A percentile compares a stretch with the other conserved stretches of the same genome.
These are phyloP conservation scores for Achlya hypogyna DNA, from an alignment of 352 stramenopile species.

Conservation along the genomic window DNA sequence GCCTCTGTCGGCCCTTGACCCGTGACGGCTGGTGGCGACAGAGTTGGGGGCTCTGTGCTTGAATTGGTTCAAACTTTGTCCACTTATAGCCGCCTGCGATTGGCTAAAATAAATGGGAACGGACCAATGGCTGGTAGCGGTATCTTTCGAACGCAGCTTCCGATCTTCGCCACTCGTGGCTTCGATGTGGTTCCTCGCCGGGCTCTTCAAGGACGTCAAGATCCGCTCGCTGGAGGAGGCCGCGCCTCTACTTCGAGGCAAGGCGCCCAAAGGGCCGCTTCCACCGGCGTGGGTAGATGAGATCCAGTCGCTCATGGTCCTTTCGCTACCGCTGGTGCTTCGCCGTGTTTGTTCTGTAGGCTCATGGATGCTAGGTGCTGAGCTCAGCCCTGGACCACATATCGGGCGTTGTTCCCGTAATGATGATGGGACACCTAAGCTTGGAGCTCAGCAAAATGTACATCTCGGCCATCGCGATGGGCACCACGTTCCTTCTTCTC, in stretches of 20 bases:
- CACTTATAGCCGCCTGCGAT: too few species aligned
- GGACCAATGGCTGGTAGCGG: neutral
- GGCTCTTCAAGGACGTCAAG: neutral
- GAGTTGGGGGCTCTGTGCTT: too few species aligned
- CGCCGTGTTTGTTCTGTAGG: neutral
- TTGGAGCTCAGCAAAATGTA: slow-evolving; percentile 41
- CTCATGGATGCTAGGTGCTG: slow-evolving; percentile 27
- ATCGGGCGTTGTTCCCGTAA: slow-evolving; percentile 35
- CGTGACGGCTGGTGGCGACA: too few species aligned
- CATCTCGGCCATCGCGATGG: slow-evolving; percentile 46
- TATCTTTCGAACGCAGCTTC: neutral
- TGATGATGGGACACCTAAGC: slow-evolving; percentile 54
- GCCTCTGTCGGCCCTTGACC: too few species aligned
- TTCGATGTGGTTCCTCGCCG: neutral
- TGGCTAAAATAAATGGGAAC: neutral
- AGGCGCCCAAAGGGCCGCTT: neutral
- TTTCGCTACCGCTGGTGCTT: neutral
- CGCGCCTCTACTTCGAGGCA: neutral
- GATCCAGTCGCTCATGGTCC: neutral
- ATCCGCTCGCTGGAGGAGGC: neutral
- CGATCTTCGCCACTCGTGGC: neutral
- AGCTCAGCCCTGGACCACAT: slow-evolving; percentile 39
- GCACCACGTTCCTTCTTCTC: slow-evolving; percentile 37
- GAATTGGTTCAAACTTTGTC: too few species aligned
- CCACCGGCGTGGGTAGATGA: neutral